Evolutionary conservation across 768 basidiomycete species (phyloP), one percentile per base, ranked within the genome.

Genomic region (Kwoniella newhampshirensis): DNA sequence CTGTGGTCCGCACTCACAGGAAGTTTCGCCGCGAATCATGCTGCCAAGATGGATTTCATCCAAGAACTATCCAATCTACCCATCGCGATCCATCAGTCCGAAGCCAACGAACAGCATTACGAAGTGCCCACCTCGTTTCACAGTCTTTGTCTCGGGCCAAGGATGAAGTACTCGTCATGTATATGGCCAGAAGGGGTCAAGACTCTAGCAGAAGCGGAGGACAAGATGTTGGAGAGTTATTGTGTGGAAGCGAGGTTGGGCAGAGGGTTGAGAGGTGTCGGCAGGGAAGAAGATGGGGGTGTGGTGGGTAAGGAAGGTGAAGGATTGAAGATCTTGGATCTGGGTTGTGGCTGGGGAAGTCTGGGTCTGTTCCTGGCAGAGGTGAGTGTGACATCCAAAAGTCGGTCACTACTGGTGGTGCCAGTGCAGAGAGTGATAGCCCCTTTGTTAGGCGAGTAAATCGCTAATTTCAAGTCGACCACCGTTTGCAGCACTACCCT

Each of bases 291-390:
- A 17, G 55, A 54, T 17, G 64, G 43, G 17, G 62, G 64, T 2
- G 61, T 40, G 13, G 59, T 57, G 1, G 68, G 68, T 3, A 70
- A 59, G 28, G 67, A 70, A 25, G 75, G 73, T 50, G 84, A 87
- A 60, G 86, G 85, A 0, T 78, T 81, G 47, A 82, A 83, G 60
- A 79, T 87, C 25, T 71, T 87, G 37, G 87, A 87, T 70, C 77
- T 87, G 5, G 86, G 86, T 3, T 87, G 87, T 71, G 86, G 86
- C 2, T 87, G 85, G 86, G 86, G 87, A n/a, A 85, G 84, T 68
- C 74, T 88, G 42, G 83, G 85, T 0, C 68, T 87, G 13, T 86
- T 82, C 67, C 78, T 87, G 4, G 85, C 86, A 0, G 76, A 84
- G 78, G 84, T 85, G 35, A 47, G 77, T 68, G 5, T 20, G 32